phyloP scores from a whole-genome alignment of 1,284 basidiomycete species.

The Psilocybe mexicana region DNA sequence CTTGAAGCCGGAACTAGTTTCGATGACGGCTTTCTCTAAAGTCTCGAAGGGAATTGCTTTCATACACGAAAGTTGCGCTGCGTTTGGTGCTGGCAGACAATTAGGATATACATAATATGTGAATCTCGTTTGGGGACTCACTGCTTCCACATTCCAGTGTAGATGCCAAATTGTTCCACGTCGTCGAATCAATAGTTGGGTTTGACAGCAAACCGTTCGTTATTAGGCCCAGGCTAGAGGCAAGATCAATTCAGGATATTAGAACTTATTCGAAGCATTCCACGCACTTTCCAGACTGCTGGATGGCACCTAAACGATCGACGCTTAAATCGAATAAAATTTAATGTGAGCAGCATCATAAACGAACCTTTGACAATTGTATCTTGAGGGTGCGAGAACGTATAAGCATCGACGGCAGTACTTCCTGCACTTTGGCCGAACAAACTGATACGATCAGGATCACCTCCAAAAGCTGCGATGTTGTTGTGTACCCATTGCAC shows the following conservation, averaged over 20 bases:
- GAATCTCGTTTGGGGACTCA: slow-evolving; percentile 1
- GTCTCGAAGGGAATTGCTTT: slow-evolving; percentile 15
- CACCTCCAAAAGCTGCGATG: slow-evolving; percentile 38
- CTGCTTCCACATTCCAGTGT: slow-evolving; percentile 22
- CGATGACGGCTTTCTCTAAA: slow-evolving; percentile 20
- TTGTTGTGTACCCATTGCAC: slow-evolving; percentile 38
- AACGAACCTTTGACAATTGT: slow-evolving; percentile 23
- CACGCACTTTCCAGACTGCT: slow-evolving; percentile 15
- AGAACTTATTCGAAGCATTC: not conserved
- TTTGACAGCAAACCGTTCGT: slow-evolving; percentile 6
- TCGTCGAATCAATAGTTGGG: slow-evolving; percentile 15
- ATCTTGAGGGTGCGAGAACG: slow-evolving; percentile 32
- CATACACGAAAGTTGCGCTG: slow-evolving; percentile 22
- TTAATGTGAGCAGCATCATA: not conserved
- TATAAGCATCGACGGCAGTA: slow-evolving; percentile 31
- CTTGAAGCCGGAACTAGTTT: slow-evolving; percentile 17
- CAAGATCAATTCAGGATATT: not conserved
- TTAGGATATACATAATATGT: not conserved
- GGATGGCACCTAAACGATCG: slow-evolving; percentile 7
- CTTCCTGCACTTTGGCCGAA: slow-evolving; percentile 37
- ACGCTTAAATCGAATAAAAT: not conserved
- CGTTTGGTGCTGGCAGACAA: slow-evolving; percentile 10
- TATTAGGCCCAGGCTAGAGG: slow-evolving; percentile 6
- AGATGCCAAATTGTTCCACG: slow-evolving; percentile 21
- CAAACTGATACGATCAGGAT: slow-evolving; percentile 35